Evolutionary conservation across 2,329 filamentous ascomycete species (phyloP).

Genomic region (Teratosphaeria zuluensis): DNA sequence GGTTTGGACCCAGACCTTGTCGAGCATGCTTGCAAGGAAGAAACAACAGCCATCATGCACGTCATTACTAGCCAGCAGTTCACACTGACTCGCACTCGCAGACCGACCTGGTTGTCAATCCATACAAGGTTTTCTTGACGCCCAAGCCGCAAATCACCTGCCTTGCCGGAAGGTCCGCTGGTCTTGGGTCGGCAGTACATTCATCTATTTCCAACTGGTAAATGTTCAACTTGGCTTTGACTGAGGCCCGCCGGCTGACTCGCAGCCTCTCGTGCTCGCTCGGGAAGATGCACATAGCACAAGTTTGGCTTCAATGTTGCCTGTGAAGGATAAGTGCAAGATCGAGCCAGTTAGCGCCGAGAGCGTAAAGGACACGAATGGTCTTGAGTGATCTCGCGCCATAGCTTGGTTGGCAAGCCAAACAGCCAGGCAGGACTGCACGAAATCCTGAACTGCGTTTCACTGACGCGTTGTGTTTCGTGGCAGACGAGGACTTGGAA

Average conservation of each 20-base stretch:
- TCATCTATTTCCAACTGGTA: not conserved
- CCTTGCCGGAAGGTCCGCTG: no score
- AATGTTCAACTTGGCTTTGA: no score
- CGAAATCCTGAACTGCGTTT: not conserved
- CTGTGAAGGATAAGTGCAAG: no score
- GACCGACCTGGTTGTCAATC: not conserved
- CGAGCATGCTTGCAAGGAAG: not conserved
- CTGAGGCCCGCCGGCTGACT: no score
- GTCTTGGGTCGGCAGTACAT: not conserved
- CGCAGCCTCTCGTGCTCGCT: not conserved
- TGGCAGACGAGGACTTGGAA: not conserved
- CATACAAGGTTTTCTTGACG: not conserved
- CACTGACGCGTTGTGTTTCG: not conserved
- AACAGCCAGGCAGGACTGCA: not conserved
- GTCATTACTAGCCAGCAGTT: not conserved
- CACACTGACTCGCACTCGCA: not conserved
- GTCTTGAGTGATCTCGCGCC: not conserved
- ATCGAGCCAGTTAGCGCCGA: no score
- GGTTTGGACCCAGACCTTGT: not conserved
- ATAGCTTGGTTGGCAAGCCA: not conserved
- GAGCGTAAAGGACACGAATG: not conserved
- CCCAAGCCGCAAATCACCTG: no score
- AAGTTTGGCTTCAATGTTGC: no score
- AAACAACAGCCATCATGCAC: not conserved
- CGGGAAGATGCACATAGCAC: not conserved